Base-by-base conservation (phyloP, 1,284 basidiomycete species). In the Somion occarium region DNA sequence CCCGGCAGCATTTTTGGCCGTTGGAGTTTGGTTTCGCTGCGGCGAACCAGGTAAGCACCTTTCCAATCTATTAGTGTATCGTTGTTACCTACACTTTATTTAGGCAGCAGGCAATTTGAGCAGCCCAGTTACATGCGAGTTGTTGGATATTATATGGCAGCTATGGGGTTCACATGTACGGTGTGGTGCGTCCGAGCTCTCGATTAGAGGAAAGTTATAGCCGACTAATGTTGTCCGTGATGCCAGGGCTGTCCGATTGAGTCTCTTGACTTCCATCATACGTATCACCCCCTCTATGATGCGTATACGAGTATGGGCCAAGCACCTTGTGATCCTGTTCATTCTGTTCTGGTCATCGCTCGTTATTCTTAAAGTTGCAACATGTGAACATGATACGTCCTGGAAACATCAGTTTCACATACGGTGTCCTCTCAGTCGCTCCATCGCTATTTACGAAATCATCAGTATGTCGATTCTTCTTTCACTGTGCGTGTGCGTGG, bases 211-310 rank as follows among this genome's bases (percentile, higher is more conserved):
- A 18, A 20, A 18, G n/a, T 39, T 20, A 39, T 20, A 5, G n/a
- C 38, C 11, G 11, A n/a, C 34, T 37, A n/a, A 9, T 11, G 34
- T 9, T n/a, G 9, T 9, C 9, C 41, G 19, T 2, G 11, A 27
- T 26, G 1, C 23, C 44, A 68, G 65, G 66, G 52, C 61, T 9
- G 54, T 62, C 3, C 64, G 66, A 46, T 58, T 66, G 57, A 64
- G 63, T 59, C 61, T 66, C n/a, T 54, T 68, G 7, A 59, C 56
- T 42, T 61, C 66, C 2, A 58, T 64, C 20, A 60, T 66, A 24
- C 53, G 64, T 26, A 57, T 68, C 34, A 66, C 63, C 11, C 64
- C 66, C 2, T 43, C 46, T 26, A 48, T 62, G 12, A 59, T 64
- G 57, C 48, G 38, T 12, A 44, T 65, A 39, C 56, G 59, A 23